These are phyloP conservation scores for Emmonsia crescens DNA, from an alignment of 2,329 filamentous ascomycete species.

Conservation along the genomic window DNA sequence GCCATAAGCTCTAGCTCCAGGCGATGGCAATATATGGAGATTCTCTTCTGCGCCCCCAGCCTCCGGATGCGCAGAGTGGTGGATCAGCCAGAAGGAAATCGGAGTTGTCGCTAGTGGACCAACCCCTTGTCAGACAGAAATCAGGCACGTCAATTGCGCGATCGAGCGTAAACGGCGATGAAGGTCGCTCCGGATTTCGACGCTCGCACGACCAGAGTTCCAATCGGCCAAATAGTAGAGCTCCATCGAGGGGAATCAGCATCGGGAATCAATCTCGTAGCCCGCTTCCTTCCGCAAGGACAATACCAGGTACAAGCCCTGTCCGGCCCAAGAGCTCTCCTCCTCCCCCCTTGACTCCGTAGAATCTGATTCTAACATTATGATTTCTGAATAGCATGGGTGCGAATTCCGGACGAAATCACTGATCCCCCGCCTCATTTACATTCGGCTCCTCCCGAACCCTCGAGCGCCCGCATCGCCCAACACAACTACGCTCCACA, in stretches of 20 bases:
- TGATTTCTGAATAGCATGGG: conserved; percentile 11
- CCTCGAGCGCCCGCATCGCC: conserved; percentile 9
- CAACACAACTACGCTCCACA: conserved; percentile 12
- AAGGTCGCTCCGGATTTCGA: conserved; percentile 2
- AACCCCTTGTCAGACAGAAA: conserved; percentile 9
- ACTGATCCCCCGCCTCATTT: neutral
- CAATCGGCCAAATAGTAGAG: neutral
- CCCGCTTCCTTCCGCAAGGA: neutral
- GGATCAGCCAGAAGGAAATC: conserved; percentile 7
- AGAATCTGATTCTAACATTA: neutral
- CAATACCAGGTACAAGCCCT: conserved; percentile 4
- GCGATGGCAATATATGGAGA: conserved; percentile 6
- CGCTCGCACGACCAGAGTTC: neutral
- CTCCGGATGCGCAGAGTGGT: conserved; percentile 4
- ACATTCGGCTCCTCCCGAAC: conserved; percentile 7
- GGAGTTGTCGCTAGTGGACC: conserved; percentile 9
- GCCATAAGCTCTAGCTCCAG: neutral
- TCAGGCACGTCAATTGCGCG: conserved; percentile 11
- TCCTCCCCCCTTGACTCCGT: neutral
- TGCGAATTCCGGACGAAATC: conserved; percentile 6
- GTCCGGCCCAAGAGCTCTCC: neutral
- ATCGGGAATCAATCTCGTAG: neutral
- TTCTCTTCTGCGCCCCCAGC: conserved; percentile 1
- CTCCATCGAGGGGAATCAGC: neutral
- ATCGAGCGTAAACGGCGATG: conserved; percentile 9